These are phyloP conservation scores for Teunomyces gatunensis DNA, from an alignment of 805 yeast genomes.

Conservation along the genomic window DNA sequence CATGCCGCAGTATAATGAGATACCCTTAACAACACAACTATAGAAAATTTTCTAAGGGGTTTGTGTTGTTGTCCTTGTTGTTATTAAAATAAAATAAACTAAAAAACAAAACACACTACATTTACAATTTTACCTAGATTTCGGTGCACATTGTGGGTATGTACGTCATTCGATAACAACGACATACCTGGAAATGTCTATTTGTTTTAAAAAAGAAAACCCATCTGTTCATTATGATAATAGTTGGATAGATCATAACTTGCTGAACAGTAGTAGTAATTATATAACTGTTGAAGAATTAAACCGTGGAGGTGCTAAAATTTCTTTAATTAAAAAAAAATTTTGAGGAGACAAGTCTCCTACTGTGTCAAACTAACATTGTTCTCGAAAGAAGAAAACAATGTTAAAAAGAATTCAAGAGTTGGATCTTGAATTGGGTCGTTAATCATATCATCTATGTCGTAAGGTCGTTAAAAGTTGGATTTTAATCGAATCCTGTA, in stretches of 20 bases:
- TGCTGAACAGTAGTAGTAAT: neutral
- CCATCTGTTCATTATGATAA: conserved; percentile 2
- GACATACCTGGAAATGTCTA: neutral
- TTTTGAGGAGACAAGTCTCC: neutral
- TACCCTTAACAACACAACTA: too few relatives aligned
- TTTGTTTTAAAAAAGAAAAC: neutral
- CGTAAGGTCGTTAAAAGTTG: conserved; percentile 36
- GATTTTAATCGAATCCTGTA: conserved; percentile 27
- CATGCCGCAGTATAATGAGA: neutral
- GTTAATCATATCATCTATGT: conserved; percentile 14
- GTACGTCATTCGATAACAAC: too few relatives aligned
- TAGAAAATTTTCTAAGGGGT: too few relatives aligned
- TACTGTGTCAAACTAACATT: neutral
- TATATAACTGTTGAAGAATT: conserved; percentile 4
- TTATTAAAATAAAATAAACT: too few relatives aligned
- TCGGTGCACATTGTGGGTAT: too few relatives aligned
- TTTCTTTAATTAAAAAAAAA: conserved; percentile 2
- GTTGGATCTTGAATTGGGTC: conserved; percentile 15
- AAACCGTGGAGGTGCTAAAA: conserved; percentile 8
- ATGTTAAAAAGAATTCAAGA: conserved; percentile 7
- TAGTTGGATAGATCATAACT: conserved; percentile 3
- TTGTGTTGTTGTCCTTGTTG: too few relatives aligned
- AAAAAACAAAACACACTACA: neutral
- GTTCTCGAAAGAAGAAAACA: neutral
- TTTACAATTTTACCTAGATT: neutral